phyloP scores from a whole-genome alignment of 495 filamentous ascomycete species.

The Penicillium paradoxum region DNA sequence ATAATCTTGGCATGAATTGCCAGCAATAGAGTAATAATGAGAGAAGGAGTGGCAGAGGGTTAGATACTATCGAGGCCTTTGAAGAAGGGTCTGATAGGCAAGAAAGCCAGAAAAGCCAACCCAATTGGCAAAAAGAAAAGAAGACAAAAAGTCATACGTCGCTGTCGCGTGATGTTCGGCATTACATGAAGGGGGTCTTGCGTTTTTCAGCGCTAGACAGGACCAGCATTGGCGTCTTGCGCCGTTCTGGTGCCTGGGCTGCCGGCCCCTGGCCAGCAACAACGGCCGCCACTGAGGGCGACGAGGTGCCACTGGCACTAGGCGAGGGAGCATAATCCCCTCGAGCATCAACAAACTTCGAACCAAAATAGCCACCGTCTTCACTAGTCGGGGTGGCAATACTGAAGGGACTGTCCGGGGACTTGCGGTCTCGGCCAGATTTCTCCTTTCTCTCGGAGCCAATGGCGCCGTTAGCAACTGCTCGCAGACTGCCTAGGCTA shows the following conservation, averaged over 20 bases:
- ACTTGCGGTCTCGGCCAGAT: conserved; percentile 56
- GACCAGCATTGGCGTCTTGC: conserved; percentile 81
- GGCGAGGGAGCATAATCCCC: conserved; percentile 34
- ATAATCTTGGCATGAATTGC: conserved; percentile 10
- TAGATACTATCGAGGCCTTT: background rate
- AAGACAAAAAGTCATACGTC: conserved; percentile 28
- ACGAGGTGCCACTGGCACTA: conserved; percentile 21
- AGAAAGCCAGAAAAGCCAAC: conserved; percentile 6
- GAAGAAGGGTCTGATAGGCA: background rate
- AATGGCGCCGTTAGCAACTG: conserved; percentile 75
- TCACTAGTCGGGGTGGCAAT: conserved; percentile 51
- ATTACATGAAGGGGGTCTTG: conserved; percentile 63
- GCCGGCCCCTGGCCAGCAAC: conserved; percentile 44
- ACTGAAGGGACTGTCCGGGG: conserved; percentile 41
- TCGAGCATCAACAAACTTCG: conserved; percentile 48
- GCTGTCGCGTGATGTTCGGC: conserved; percentile 41
- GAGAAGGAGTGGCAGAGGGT: conserved; percentile 14
- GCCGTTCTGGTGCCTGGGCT: conserved; percentile 53
- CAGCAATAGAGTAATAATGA: conserved; percentile 12
- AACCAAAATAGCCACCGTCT: conserved; percentile 56
- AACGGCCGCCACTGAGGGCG: conserved; percentile 44
- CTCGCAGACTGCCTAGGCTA: conserved; percentile 74
- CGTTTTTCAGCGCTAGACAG: conserved; percentile 88
- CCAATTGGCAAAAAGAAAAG: conserved; percentile 2
- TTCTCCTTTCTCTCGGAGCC: conserved; percentile 72